Evolutionary conservation across 2,329 filamentous ascomycete species (phyloP).

Genomic region (Lachnum nothofagi): DNA sequence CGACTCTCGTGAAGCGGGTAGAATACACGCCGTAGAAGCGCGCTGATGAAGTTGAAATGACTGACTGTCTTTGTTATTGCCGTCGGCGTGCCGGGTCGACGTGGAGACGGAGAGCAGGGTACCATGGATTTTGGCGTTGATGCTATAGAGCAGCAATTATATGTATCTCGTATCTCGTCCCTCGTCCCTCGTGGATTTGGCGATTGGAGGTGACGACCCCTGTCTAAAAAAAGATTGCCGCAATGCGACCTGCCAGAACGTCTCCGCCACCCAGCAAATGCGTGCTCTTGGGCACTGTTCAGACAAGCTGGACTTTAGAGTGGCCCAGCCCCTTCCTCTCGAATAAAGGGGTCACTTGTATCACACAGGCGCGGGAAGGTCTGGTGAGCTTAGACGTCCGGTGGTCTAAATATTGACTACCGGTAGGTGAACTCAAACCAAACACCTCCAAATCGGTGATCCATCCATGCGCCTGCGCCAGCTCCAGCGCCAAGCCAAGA

Average conservation of each 20-base stretch:
- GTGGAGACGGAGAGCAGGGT: conserved; percentile 19
- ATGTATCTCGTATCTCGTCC: conserved; percentile 11
- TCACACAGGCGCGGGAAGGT: too few relatives aligned
- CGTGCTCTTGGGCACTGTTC: too few relatives aligned
- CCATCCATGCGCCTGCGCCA: too few relatives aligned
- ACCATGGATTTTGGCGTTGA: conserved; percentile 22
- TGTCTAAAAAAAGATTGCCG: conserved; percentile 11
- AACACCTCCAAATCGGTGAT: too few relatives aligned
- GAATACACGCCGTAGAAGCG: conserved; percentile 15
- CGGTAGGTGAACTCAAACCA: too few relatives aligned
- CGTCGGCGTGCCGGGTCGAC: conserved; percentile 21
- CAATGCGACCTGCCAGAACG: conserved; percentile 13
- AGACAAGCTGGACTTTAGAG: too few relatives aligned
- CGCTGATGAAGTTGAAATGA: conserved; percentile 5
- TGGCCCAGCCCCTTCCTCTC: too few relatives aligned
- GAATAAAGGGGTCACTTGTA: too few relatives aligned
- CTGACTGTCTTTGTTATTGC: conserved; percentile 9
- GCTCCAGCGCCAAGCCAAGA: background rate
- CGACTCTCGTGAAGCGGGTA: background rate
- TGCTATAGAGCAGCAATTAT: conserved; percentile 23
- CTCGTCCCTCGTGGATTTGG: conserved; percentile 10
- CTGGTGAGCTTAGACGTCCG: too few relatives aligned
- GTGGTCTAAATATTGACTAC: too few relatives aligned
- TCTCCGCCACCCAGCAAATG: too few relatives aligned
- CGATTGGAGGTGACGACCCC: conserved; percentile 20